These are phyloP conservation scores for Fomitopsis serialis DNA, from an alignment of 768 basidiomycete species.

Conservation along the genomic window DNA sequence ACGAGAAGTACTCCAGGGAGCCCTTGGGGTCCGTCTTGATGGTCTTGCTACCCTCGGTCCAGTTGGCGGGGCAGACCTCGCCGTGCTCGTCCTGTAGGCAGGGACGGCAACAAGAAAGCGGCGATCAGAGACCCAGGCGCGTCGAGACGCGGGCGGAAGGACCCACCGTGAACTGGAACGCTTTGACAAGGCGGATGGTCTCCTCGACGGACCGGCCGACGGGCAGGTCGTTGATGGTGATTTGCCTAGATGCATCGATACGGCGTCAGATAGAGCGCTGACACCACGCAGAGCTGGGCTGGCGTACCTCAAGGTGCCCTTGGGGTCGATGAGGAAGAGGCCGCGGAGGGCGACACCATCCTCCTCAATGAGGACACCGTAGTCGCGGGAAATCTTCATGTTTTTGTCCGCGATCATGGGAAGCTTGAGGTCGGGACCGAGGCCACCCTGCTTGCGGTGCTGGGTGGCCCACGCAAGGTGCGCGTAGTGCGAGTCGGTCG, in stretches of 20 bases:
- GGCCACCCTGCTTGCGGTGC: constrained; percentile 79
- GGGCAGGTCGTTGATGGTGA: constrained; percentile 88
- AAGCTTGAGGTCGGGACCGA: constrained; percentile 83
- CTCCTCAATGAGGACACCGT: constrained; percentile 85
- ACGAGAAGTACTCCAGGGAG: constrained; percentile 69
- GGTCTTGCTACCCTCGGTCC: constrained; percentile 76
- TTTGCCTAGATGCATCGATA: constrained; percentile 44
- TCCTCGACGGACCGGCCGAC: constrained; percentile 96
- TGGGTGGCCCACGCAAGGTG: constrained; percentile 86
- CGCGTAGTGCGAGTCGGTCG: constrained; percentile 86
- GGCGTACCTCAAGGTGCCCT: constrained; percentile 62
- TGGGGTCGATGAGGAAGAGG: constrained; percentile 82
- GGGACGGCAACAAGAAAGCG: background rate
- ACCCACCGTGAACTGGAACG: constrained; percentile 84
- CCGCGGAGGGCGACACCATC: constrained; percentile 86
- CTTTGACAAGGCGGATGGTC: constrained; percentile 85
- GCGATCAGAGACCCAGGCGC: background rate
- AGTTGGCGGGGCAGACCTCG: constrained; percentile 91
- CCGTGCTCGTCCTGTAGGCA: constrained; percentile 70
- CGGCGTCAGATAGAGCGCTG: background rate
- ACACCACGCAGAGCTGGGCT: background rate
- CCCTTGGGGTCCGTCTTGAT: constrained; percentile 76
- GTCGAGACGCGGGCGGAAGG: background rate
- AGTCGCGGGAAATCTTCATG: constrained; percentile 78
- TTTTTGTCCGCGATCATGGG: constrained; percentile 77